Conservation (phyloP, 495 filamentous ascomycete species). For the Chaetomium tenue region DNA sequence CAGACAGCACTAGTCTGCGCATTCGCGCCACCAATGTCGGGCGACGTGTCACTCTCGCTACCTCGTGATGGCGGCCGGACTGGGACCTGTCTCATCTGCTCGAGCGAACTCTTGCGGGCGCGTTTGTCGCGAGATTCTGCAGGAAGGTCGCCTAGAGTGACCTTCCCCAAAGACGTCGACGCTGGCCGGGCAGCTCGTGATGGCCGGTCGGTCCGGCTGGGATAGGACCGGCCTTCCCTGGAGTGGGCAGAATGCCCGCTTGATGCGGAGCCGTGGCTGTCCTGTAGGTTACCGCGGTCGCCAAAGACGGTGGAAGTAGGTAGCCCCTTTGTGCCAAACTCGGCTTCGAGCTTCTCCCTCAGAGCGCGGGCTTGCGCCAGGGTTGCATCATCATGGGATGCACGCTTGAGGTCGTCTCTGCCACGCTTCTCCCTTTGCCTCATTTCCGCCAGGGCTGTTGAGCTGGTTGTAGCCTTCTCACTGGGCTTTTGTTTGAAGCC, state of each 20-base stretch:
- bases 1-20: slow-evolving; percentile 32
- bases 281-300: slow-evolving; percentile 33
- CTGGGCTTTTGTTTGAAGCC: slow-evolving; percentile 24
- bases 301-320: slow-evolving; percentile 24
- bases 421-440: slow-evolving; percentile 14
- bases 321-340: slow-evolving; percentile 23
- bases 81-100: neutral
- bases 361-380: slow-evolving; percentile 31
- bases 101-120: slow-evolving; percentile 11
- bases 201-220: slow-evolving; percentile 6
- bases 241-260: slow-evolving; percentile 24
- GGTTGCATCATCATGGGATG: slow-evolving; percentile 26
- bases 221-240: slow-evolving; percentile 11
- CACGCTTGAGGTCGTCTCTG: slow-evolving; percentile 18
- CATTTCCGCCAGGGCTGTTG: slow-evolving; percentile 5
- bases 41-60: slow-evolving; percentile 26
- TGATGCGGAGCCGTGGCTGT: slow-evolving; percentile 30
- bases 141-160: slow-evolving; percentile 8
- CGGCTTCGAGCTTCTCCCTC: slow-evolving; percentile 34
- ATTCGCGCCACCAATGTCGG: slow-evolving; percentile 34
- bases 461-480: slow-evolving; percentile 17
- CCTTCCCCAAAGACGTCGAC: slow-evolving; percentile 1
- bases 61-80: slow-evolving; percentile 18
- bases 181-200: neutral
- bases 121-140: slow-evolving; percentile 3